Conservation (phyloP, 352 stramenopile species). For the Globisporangium rhizosaccharum region DNA sequence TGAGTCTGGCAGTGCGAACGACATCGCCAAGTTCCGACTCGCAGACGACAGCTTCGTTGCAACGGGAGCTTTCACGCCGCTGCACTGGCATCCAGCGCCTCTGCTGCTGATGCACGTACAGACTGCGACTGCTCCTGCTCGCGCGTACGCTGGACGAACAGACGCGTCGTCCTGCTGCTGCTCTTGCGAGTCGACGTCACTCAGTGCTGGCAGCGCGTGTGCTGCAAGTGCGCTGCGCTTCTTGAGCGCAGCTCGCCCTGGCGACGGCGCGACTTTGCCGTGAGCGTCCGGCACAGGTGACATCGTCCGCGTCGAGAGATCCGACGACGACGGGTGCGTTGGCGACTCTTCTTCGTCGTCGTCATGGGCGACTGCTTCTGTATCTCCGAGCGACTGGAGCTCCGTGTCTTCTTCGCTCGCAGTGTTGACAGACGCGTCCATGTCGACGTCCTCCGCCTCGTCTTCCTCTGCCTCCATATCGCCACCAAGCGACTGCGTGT, state of each 20-base stretch:
- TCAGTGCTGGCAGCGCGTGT: not conserved
- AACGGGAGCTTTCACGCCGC: not conserved
- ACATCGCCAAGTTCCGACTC: conserved; percentile 62
- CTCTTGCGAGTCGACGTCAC: not conserved
- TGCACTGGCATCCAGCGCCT: no score
- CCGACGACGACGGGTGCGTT: conserved; percentile 29
- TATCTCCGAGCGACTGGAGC: not conserved
- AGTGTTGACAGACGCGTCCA: not conserved
- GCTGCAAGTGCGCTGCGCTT: no score
- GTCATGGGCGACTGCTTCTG: conserved; percentile 7
- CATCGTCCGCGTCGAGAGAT: not conserved
- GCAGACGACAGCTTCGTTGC: conserved; percentile 18
- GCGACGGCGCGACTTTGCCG: conserved; percentile 5
- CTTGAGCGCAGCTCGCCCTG: conserved; percentile 16
- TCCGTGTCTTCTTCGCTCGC: not conserved
- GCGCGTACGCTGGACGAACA: not conserved
- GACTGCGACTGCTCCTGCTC: no score
- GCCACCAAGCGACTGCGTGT: conserved; percentile 50
- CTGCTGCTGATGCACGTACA: no score
- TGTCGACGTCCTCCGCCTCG: conserved; percentile 2
- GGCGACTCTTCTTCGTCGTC: conserved; percentile 38
- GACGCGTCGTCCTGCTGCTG: no score
- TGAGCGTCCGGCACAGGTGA: conserved; percentile 3
- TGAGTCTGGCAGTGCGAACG: conserved; percentile 53
- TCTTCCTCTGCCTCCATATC: conserved; percentile 20